These are phyloP conservation scores for Talaromyces sp. DNA, from an alignment of 2,329 filamentous ascomycete species.

Conservation along the genomic window DNA sequence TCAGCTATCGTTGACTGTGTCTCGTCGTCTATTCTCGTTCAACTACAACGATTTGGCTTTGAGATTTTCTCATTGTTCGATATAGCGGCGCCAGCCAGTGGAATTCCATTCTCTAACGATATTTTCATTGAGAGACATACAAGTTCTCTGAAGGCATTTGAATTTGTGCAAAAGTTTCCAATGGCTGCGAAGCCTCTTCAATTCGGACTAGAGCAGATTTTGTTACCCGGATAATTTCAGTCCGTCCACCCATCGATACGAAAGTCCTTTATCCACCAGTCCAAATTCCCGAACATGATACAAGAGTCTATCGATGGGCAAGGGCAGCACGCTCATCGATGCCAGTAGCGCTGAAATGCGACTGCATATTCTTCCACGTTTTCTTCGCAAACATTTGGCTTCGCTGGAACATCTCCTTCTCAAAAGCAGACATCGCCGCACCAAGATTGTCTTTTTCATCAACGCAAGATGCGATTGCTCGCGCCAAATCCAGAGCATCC, in stretches of 20 bases:
- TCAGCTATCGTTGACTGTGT: constrained; percentile 19
- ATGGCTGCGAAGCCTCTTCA: constrained; percentile 12
- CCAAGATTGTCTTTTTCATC: constrained; percentile 7
- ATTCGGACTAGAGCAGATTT: constrained; percentile 11
- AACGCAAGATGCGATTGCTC: constrained; percentile 12
- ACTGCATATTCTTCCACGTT: constrained; percentile 8
- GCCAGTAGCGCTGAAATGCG: constrained; percentile 7
- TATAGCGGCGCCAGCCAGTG: not conserved
- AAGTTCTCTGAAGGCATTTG: constrained; percentile 5
- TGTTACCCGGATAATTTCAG: not conserved
- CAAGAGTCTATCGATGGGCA: not conserved
- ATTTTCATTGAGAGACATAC: not conserved
- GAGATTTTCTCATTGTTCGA: constrained; percentile 8
- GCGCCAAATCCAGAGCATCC: constrained; percentile 13
- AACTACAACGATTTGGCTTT: constrained; percentile 8
- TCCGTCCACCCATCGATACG: no score
- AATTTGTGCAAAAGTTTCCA: not conserved
- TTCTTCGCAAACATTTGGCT: constrained; percentile 9
- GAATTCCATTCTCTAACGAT: constrained; percentile 1
- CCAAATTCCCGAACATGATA: no score
- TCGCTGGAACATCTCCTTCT: constrained; percentile 11
- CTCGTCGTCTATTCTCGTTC: constrained; percentile 17
- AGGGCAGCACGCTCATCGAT: constrained; percentile 2
- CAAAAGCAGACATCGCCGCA: not conserved
- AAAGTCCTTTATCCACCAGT: no score